Evolutionary conservation across 1,139 yeast genomes (phyloP), one percentile per base, ranked within the genome.

Genomic region (Sugiyamaella xylanicola): DNA sequence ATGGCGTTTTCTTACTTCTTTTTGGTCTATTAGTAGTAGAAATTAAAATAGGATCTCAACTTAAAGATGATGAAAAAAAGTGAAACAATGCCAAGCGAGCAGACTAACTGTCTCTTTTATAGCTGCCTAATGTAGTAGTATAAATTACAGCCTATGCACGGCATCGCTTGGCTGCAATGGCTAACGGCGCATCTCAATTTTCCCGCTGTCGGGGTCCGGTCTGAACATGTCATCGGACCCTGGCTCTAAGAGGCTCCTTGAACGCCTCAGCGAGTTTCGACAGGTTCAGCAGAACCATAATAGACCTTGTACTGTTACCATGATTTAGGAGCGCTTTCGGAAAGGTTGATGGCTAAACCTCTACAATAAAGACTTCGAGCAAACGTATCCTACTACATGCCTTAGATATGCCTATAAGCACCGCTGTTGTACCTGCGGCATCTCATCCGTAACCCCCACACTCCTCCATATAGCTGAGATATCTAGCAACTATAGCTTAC

Each of bases 91-190:
- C 37, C 37, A 32, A 32, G 37, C 13, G 15, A 32, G 8, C 4
- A 13, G 37, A 13, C 37, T 32, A 32, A 32, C 4, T 4, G 37
- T 32, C 37, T 32, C 37, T 32, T 32, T 32, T 32, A 32, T 8
- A 32, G 15, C 37, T 32, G 8, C 37, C 37, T 8, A 32, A 32
- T 32, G 15, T 4, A 32, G 37, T 32, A 15, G 15, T 8, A 8
- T 32, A 13, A 32, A 32, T 4, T 13, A 4, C 37, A 13, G 4
- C 13, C 37, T 11, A 25, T 32, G 37, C 37, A 32, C 37, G 37
- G 37, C 37, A 32, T 32, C 37, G 37, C 37, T 32, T 32, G 37
- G 4, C 37, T 32, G 37, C 37, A 32, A 32, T 32, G 37, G 15
- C 37, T 13, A 32, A 32, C 37, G 37, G 37, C 9, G 29, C 5